A percentile compares a stretch with the other conserved stretches of the same genome.
Conservation (phyloP, 78 protist species). For the Dictyostelium firmibasis region DNA sequence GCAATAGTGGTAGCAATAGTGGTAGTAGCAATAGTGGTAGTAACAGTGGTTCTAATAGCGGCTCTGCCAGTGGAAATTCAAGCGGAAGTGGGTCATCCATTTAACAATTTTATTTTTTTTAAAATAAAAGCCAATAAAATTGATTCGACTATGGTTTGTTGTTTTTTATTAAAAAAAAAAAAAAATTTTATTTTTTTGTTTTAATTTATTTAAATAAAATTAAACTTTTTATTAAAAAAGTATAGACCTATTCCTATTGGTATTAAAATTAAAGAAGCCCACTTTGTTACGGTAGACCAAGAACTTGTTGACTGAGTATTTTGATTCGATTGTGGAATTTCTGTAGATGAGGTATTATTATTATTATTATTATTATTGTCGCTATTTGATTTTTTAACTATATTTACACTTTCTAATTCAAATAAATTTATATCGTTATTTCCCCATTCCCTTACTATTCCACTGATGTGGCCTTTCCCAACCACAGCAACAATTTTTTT, state of each 20-base stretch:
- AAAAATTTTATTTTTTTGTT: no score
- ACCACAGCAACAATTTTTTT: constrained; percentile 68
- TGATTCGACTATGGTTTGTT: no score
- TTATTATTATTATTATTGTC: background rate
- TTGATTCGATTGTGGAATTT: background rate
- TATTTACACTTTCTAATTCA: constrained; percentile 39
- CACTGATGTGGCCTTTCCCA: constrained; percentile 71
- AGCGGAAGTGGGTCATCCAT: no score
- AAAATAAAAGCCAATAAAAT: no score
- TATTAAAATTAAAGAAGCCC: constrained; percentile 54
- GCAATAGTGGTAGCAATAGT: no score
- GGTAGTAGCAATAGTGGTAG: no score
- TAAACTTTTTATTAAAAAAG: constrained; percentile 34
- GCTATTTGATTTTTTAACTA: background rate
- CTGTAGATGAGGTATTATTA: background rate
- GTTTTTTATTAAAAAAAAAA: no score
- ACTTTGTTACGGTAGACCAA: constrained; percentile 22
- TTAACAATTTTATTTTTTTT: no score
- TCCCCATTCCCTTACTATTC: constrained; percentile 55
- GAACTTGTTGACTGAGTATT: background rate
- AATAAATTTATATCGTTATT: constrained; percentile 23
- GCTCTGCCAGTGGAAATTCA: no score
- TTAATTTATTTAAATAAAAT: background rate
- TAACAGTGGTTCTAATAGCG: no score
- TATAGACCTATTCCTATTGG: constrained; percentile 19